Base-by-base conservation (phyloP, 2,329 filamentous ascomycete genomes). In the Aspergillus glaucus region DNA sequence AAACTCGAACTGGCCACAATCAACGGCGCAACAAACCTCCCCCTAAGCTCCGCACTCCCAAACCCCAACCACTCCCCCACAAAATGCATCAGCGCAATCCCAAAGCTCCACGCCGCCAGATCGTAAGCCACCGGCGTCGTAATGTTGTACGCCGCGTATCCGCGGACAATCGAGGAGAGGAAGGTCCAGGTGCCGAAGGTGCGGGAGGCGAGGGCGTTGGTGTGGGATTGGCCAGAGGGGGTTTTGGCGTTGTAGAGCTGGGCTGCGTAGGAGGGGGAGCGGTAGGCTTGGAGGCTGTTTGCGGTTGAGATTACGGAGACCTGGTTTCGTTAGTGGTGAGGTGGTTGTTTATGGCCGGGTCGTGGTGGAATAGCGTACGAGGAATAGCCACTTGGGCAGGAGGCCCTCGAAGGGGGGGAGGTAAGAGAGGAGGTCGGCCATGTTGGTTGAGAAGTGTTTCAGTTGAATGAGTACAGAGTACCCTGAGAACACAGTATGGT, bases 111-210 rank as follows among this genome's bases (percentile, higher is more conserved):
- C 56, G 93, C 73, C 14, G 86, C 86, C 50, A 96, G 75, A 66
- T 93, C 80, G 68, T 94, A 96, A 47, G 91, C 76, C 41, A 80
- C 78, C 1, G 80, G 79, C 52, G 88, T 78, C 56, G 82, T 76
- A 54, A 95, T 81, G 67, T 94, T 78, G 72, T 94, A 95, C 30
- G 88, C 87, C 4, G 88, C 88, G 64, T 94, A 94, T 56, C 90
- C 73, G 46, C 91, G 82, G 41, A 95, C 79, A 45, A 95, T 74
- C 50, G 83, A 80, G 5, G 86, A 85, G 50, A 95, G 76, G 50
- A 92, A 78, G 0, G 91, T 94, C 85, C 90, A 96, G 26, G 88
- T 93, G 47, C 87, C 90, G 67, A 95, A 95, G 17, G 88, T 83
- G 55, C 88, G 84, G 22, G 84, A 84, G 9, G 84, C 85, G 26